These are phyloP conservation scores for Sporobolus alterniflorus DNA, from an alignment of 202 grass and related monocot genomes.

Conservation along the genomic window DNA sequence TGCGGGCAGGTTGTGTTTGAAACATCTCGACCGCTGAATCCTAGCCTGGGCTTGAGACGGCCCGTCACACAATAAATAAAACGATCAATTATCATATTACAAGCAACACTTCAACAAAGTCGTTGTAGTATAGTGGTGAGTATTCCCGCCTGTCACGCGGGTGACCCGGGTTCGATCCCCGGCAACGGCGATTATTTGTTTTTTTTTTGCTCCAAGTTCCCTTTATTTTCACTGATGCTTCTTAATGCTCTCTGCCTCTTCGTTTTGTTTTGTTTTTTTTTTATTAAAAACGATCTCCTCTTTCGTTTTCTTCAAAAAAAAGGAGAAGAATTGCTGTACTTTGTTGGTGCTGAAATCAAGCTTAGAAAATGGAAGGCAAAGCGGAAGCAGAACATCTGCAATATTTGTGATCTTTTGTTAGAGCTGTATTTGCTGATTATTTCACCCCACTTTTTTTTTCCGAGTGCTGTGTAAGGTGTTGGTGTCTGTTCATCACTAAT, in stretches of 20 bases:
- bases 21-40: too few species aligned
- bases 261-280: not conserved
- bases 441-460: not conserved
- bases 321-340: not conserved
- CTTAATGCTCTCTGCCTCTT: not conserved
- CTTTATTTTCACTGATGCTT: too few species aligned
- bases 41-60: too few species aligned
- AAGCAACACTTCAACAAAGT: conserved; percentile 23
- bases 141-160: conserved; percentile 95
- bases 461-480: not conserved
- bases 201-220: not conserved
- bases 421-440: not conserved
- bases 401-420: not conserved
- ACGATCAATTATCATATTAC: too few species aligned
- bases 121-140: conserved; percentile 98
- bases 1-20: too few species aligned
- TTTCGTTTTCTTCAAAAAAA: not conserved
- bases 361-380: conserved; percentile 11
- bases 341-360: conserved; percentile 5
- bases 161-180: conserved; percentile 69
- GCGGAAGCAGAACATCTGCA: not conserved
- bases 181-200: not conserved
- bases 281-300: not conserved
- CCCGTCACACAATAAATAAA: too few species aligned
- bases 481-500: not conserved